These are phyloP conservation scores for Fusarium avenaceum DNA, from an alignment of 2,329 filamentous ascomycete species.

Conservation along the genomic window DNA sequence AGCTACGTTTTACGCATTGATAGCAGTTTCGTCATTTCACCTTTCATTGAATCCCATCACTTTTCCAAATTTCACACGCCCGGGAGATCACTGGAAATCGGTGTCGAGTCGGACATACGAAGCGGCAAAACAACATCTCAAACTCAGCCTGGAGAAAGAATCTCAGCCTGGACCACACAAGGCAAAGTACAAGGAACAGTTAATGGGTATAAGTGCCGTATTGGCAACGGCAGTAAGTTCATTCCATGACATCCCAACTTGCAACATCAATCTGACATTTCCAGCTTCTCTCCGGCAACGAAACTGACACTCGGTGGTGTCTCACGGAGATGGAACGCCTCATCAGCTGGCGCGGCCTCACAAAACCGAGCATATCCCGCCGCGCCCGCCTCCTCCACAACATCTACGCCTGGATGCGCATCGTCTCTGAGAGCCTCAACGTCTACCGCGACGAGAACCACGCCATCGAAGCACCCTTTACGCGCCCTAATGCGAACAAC, in stretches of 20 bases:
- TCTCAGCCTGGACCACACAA: conserved; percentile 33
- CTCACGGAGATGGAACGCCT: conserved; percentile 44
- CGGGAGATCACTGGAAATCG: conserved; percentile 26
- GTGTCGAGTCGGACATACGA: conserved; percentile 34
- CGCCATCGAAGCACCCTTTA: conserved; percentile 21
- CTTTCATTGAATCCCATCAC: conserved; percentile 30
- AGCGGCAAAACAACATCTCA: conserved; percentile 43
- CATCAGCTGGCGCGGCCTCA: conserved; percentile 39
- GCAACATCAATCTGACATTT: rapidly evolving
- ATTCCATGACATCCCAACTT: rapidly evolving
- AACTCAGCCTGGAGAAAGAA: conserved; percentile 40
- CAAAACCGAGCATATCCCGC: conserved; percentile 39
- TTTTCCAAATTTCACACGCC: conserved; percentile 13
- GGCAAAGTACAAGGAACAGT: conserved; percentile 43
- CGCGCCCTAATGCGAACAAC: neutral
- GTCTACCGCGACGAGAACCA: conserved; percentile 36
- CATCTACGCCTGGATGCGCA: conserved; percentile 47
- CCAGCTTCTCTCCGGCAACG: conserved; percentile 35
- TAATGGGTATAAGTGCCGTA: conserved; percentile 41
- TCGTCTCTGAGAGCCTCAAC: conserved; percentile 42
- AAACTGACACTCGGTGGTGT: conserved; percentile 37
- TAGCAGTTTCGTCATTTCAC: conserved; percentile 41
- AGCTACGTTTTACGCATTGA: conserved; percentile 36
- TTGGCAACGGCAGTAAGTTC: conserved; percentile 36
- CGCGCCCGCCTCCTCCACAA: conserved; percentile 41